Base-by-base conservation (phyloP, 2,329 filamentous ascomycete genomes). In the Aureobasidium musti region DNA sequence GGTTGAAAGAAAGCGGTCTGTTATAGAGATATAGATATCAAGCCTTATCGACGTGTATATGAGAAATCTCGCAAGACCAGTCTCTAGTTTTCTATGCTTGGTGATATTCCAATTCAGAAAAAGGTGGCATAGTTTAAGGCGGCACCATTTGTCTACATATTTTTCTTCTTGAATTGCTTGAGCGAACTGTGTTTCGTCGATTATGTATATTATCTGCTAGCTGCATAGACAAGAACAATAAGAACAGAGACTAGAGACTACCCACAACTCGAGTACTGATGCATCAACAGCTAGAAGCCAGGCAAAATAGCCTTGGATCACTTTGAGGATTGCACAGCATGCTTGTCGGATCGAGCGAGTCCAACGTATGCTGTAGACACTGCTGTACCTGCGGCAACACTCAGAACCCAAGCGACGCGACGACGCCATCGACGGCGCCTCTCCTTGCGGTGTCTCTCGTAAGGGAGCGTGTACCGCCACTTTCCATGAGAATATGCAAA, bases 281-380 rank as follows among this genome's bases (percentile, higher is more conserved):
- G 33, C 2, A 39, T 23, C 47, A 30, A n/a, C 26, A 54, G 33
- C 10, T 39, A 17, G 21, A 10, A n/a, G n/a, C n/a, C n/a, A n/a
- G n/a, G n/a, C n/a, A n/a, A 10, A 10, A 26, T 28, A 37, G 19
- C 33, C 13, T 56, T 13, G 53, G 21, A 50, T 61, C 21, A 61
- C 33, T n/a, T 33, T 13, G 57, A 3, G 10, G 57, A 23, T 37
- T 45, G n/a, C 43, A 39, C 21, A 19, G 14, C n/a, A 35, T 26
- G 21, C 45, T 52, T 63, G 3, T 52, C 59, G 30, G 59, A 30
- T 33, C 45, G 45, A n/a, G 68, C 65, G 45, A 59, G 57, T 70
- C 89, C 87, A 1, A 82, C 82, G 71, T 89, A 90, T 1, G 83
- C 82, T 2, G 83, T 76, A n/a, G 26, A 52, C 1, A 82, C 86